Percentiles rank a stretch among this genome's conserved stretches.
Evolutionary conservation across 139 green algal species (phyloP).

Genomic region (Haematococcus sp.): DNA sequence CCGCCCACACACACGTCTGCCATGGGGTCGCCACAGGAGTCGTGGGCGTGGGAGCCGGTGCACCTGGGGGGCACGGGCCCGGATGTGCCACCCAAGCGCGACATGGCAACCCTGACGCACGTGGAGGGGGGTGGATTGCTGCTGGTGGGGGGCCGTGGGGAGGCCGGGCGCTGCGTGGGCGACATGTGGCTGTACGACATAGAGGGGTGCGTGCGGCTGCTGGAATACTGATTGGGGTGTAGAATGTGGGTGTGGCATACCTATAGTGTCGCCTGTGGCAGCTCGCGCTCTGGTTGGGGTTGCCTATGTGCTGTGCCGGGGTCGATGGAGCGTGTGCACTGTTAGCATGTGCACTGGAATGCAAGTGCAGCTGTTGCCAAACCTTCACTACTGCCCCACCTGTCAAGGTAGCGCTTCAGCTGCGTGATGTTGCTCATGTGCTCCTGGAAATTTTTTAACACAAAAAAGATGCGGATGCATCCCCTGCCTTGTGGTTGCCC

Average conservation of each 20-base stretch:
- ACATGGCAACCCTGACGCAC: conserved; percentile 61
- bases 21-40: conserved; percentile 34
- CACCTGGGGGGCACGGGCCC: conserved; percentile 5
- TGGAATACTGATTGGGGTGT: background rate
- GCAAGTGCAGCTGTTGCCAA: background rate
- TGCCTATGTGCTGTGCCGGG: background rate
- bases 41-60: conserved; percentile 61
- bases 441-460: too few species aligned
- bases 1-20: background rate
- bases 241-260: too few species aligned
- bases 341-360: background rate
- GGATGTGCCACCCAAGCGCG: conserved; percentile 38
- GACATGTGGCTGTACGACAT: conserved; percentile 72
- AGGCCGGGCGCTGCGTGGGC: conserved; percentile 47
- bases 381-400: too few species aligned
- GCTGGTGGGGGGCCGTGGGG: conserved; percentile 67
- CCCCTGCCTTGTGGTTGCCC: background rate
- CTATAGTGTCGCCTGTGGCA: too few species aligned
- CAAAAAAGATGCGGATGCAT: too few species aligned
- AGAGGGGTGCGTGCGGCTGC: conserved; percentile 23
- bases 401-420: too few species aligned
- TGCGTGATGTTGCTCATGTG: too few species aligned
- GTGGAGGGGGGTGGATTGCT: conserved; percentile 37
- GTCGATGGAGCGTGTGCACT: background rate
- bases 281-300: too few species aligned